phyloP scores from a whole-genome alignment of 352 stramenopile genomes.

The Phytophthora ohioensis region DNA sequence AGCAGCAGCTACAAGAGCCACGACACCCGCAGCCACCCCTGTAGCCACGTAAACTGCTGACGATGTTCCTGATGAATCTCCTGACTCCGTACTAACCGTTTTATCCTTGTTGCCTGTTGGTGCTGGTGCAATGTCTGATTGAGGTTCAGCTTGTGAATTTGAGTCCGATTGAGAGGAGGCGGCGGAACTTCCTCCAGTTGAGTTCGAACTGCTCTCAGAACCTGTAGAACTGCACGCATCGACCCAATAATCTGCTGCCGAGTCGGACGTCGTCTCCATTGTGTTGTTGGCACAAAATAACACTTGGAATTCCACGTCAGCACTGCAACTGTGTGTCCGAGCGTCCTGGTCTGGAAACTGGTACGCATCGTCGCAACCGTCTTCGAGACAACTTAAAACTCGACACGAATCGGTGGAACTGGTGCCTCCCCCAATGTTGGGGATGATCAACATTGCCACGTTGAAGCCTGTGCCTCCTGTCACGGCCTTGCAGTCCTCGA shows the following conservation, averaged over 20 bases:
- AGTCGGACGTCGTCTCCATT: constrained; percentile 18
- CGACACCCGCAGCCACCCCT: constrained; percentile 26
- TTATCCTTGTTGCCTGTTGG: constrained; percentile 9
- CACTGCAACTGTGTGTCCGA: constrained; percentile 68
- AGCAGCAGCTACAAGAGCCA: constrained; percentile 31
- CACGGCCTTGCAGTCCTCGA: constrained; percentile 63
- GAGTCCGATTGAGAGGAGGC: constrained; percentile 13
- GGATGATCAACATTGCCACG: constrained; percentile 74
- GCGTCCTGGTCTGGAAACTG: constrained; percentile 74
- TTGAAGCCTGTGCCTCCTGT: constrained; percentile 78
- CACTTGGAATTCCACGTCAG: constrained; percentile 64
- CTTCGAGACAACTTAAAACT: constrained; percentile 60
- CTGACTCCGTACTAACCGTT: constrained; percentile 18
- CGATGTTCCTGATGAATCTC: constrained; percentile 22
- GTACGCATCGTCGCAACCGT: constrained; percentile 76
- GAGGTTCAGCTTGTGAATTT: constrained; percentile 12
- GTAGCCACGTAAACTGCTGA: constrained; percentile 28
- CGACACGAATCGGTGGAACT: constrained; percentile 50
- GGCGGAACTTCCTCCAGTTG: not conserved
- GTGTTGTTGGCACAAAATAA: constrained; percentile 55
- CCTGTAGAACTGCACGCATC: constrained; percentile 7
- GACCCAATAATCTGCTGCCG: constrained; percentile 36
- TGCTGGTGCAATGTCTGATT: constrained; percentile 17
- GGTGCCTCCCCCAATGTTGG: constrained; percentile 34
- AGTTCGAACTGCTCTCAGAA: constrained; percentile 22